Evolutionary conservation across 2,329 filamentous ascomycete species (phyloP).

Genomic region (Epichloe gansuensis): DNA sequence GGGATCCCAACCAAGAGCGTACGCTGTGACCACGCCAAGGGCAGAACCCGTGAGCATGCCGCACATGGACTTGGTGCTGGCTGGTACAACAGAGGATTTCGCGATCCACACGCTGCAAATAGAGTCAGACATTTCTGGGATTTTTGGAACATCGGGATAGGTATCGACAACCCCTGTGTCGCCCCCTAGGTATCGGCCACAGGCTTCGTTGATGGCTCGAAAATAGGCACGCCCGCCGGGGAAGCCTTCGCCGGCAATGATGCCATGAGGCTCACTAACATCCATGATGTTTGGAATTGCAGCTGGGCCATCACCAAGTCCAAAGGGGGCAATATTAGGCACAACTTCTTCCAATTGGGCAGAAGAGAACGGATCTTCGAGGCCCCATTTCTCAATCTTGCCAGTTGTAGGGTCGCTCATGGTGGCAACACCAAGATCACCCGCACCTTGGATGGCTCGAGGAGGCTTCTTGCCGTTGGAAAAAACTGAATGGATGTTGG

Average conservation of each 20-base stretch:
- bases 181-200: slow-evolving; percentile 59
- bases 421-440: slow-evolving; percentile 65
- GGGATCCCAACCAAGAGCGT: slow-evolving; percentile 52
- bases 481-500: slow-evolving; percentile 68
- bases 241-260: slow-evolving; percentile 74
- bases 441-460: slow-evolving; percentile 69
- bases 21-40: slow-evolving; percentile 68
- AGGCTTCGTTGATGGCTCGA: slow-evolving; percentile 58
- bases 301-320: slow-evolving; percentile 64
- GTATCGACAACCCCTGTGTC: slow-evolving; percentile 48
- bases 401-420: slow-evolving; percentile 66
- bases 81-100: slow-evolving; percentile 61
- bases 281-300: slow-evolving; percentile 81
- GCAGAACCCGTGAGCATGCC: slow-evolving; percentile 78
- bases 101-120: slow-evolving; percentile 81
- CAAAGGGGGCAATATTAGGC: slow-evolving; percentile 61
- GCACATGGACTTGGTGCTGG: slow-evolving; percentile 61
- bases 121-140: slow-evolving; percentile 56
- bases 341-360: slow-evolving; percentile 68
- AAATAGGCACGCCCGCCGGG: slow-evolving; percentile 74
- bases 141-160: slow-evolving; percentile 61
- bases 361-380: slow-evolving; percentile 61
- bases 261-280: slow-evolving; percentile 71
- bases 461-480: slow-evolving; percentile 59
- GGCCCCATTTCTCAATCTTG: slow-evolving; percentile 71